Base-by-base conservation (phyloP, 768 basidiomycete genomes). In the Trametes cinnabarina region DNA sequence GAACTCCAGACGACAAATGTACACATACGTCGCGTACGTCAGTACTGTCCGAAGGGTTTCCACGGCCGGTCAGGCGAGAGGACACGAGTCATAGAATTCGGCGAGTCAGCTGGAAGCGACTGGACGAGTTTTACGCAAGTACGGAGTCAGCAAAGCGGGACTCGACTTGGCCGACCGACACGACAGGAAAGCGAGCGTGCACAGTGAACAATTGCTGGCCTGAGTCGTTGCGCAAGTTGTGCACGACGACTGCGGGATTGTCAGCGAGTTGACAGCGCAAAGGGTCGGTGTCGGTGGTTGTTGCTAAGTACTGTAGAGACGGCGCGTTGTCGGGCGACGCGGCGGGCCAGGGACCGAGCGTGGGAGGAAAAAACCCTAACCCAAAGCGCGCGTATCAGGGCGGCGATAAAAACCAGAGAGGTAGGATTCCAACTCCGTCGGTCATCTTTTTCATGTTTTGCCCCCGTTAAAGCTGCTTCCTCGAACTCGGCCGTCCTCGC, bases 381-480 rank as follows among this genome's bases (percentile, higher is more conserved):
- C 59, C 55, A 44, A 32, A 51, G 50, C 60, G 54, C 54, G 34
- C 30, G 41, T 50, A 44, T 55, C 39, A 51, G 30, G 43, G 47
- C 47, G 47, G 42, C 28, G 41, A 53, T 58, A 58, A 57, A 57
- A 52, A 23, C 34, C n/a, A 19, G 46, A 19, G 39, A 51, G 35
- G 32, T 35, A 39, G 55, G 48, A 42, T 50, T 61, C 40, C 11
- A 42, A 53, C 60, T 61, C 55, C 60, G 60, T 44, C 55, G 43
- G 39, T 48, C 46, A 47, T 44, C 54, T 56, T 61, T 61, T 61
- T 61, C 60, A 61, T 61, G 60, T 61, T 61, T 61, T 61, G 51
- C 39, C 48, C 53, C 50, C 55, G 60, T 61, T 57, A 56, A 52
- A 25, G 25, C 47, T 42, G 53, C 60, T 61, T 61, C 60, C 55